phyloP scores from a whole-genome alignment of 2,329 filamentous ascomycete genomes.

The Penicillium verrucosum region DNA sequence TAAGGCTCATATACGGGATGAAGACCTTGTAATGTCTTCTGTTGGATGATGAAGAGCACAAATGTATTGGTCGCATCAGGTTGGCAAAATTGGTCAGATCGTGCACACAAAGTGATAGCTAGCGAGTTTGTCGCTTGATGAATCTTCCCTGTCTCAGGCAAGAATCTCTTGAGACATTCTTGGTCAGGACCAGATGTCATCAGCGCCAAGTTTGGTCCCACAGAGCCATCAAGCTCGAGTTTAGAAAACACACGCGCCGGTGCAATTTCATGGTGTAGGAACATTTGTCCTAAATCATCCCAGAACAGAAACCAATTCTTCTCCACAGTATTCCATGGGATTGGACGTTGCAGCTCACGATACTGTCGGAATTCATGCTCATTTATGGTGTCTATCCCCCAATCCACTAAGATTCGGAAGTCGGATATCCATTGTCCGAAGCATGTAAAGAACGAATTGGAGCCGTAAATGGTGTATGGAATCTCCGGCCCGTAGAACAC shows the following conservation, averaged over 20 bases:
- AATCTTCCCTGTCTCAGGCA: constrained; percentile 51
- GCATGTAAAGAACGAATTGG: constrained; percentile 54
- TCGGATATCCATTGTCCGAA: constrained; percentile 59
- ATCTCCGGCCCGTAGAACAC: constrained; percentile 54
- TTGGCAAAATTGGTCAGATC: constrained; percentile 46
- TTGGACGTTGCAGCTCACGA: constrained; percentile 53
- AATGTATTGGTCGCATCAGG: constrained; percentile 51
- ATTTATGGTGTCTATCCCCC: constrained; percentile 33
- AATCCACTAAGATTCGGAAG: constrained; percentile 50
- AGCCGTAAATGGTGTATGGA: constrained; percentile 55
- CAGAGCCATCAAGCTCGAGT: constrained; percentile 46
- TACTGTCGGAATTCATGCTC: constrained; percentile 41
- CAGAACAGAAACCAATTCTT: constrained; percentile 65
- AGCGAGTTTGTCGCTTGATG: constrained; percentile 62
- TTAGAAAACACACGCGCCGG: constrained; percentile 52
- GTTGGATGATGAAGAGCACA: constrained; percentile 54
- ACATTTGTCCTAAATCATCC: constrained; percentile 48
- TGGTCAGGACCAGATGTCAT: constrained; percentile 39
- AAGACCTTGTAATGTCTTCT: constrained; percentile 50
- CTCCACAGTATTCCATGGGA: constrained; percentile 48
- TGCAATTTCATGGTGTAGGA: constrained; percentile 54
- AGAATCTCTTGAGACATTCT: constrained; percentile 47
- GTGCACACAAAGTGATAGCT: constrained; percentile 53
- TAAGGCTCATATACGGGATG: constrained; percentile 58
- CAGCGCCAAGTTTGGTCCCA: constrained; percentile 48